phyloP scores from a whole-genome alignment of 2,329 filamentous ascomycete genomes.

The Aureobasidium sp. region DNA sequence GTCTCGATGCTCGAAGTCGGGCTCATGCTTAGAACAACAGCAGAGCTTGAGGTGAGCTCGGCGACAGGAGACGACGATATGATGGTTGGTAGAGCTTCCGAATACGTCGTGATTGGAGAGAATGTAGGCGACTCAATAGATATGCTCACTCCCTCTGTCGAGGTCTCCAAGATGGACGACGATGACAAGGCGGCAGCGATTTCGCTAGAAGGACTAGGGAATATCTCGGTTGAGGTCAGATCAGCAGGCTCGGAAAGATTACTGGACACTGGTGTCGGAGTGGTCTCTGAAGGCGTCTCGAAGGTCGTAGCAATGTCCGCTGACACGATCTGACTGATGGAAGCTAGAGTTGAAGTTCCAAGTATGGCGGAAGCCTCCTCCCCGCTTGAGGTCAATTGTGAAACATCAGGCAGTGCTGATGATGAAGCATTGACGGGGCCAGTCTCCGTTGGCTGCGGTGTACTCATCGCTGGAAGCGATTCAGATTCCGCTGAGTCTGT shows the following conservation, averaged over 20 bases:
- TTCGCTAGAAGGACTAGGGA: background rate
- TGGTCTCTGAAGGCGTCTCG: background rate
- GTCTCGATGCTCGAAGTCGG: background rate
- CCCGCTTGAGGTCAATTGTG: background rate
- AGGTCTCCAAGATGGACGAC: background rate
- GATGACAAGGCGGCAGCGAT: background rate
- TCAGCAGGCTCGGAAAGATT: background rate
- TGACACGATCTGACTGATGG: background rate
- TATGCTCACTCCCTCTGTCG: background rate
- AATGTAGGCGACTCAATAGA: background rate
- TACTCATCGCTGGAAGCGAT: background rate
- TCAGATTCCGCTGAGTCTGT: background rate
- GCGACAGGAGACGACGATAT: background rate
- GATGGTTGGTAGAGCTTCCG: background rate
- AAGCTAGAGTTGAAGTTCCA: too few relatives aligned
- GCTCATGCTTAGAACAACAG: background rate
- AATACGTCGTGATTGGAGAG: background rate
- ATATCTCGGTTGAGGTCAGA: background rate
- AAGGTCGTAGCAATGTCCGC: background rate
- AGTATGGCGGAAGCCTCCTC: background rate
- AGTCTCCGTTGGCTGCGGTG: background rate
- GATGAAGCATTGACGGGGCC: background rate
- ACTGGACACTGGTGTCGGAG: background rate
- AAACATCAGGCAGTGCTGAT: background rate
- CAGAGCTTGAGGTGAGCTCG: too few relatives aligned